A percentile compares a stretch with the other conserved stretches of the same genome.
Evolutionary conservation across 1,284 basidiomycete species (phyloP).

Genomic region (Gomphus bonarii): DNA sequence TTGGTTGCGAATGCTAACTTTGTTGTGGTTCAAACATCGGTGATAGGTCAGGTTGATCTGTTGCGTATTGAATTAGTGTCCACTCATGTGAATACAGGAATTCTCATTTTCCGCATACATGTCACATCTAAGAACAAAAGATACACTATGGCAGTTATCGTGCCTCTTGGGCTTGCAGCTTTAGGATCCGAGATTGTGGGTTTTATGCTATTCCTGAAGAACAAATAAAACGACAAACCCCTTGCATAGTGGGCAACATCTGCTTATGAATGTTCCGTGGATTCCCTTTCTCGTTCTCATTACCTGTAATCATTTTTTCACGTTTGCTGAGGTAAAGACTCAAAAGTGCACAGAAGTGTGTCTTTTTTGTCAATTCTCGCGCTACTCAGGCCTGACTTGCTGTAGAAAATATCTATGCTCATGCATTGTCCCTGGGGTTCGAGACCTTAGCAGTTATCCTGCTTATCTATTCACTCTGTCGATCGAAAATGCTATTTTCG

Average conservation of each 20-base stretch:
- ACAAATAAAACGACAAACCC: background rate
- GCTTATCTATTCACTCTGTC: background rate
- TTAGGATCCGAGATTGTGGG: background rate
- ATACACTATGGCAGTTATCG: background rate
- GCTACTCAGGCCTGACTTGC: background rate
- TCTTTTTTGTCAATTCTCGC: background rate
- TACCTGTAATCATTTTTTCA: background rate
- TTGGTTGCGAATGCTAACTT: background rate
- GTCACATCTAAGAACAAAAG: background rate
- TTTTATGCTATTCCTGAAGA: background rate
- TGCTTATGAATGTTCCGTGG: background rate
- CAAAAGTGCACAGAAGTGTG: background rate
- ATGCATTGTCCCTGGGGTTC: background rate
- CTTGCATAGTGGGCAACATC: background rate
- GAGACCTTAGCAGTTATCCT: background rate
- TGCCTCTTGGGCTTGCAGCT: background rate
- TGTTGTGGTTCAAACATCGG: background rate
- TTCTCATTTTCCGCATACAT: background rate
- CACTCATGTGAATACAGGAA: background rate
- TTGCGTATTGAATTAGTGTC: background rate
- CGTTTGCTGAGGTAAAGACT: background rate
- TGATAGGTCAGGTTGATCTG: background rate
- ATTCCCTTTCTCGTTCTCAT: background rate
- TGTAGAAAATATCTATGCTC: background rate
- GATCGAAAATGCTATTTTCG: too few species aligned